These are phyloP conservation scores for Artemisia annua DNA, from an alignment of 129 eudicot species.

Conservation along the genomic window DNA sequence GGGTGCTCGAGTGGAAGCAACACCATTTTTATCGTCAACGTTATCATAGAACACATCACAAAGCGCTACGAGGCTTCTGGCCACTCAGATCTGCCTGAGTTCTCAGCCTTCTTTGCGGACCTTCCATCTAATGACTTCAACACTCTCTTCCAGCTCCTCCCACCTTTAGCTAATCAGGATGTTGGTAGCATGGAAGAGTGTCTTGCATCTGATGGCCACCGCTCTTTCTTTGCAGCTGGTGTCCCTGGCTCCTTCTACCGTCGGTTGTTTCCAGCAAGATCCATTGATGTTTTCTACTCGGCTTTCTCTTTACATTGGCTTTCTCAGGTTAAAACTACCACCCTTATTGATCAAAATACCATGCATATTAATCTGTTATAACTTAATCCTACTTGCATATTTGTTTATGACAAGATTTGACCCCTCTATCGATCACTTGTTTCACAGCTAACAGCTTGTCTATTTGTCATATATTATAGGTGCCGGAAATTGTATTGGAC, in stretches of 20 bases:
- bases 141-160: slow-evolving; percentile 90
- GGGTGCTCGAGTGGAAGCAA: slow-evolving; percentile 93
- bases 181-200: slow-evolving; percentile 90
- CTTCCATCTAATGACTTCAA: slow-evolving; percentile 96
- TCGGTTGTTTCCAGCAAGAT: slow-evolving; percentile 68
- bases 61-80: slow-evolving; percentile 63
- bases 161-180: slow-evolving; percentile 49
- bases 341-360: no score
- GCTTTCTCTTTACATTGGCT: slow-evolving; percentile 95
- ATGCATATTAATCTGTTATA: no score
- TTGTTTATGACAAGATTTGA: no score
- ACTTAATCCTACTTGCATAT: no score
- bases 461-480: slow-evolving; percentile 32
- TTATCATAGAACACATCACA: slow-evolving; percentile 69
- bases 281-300: slow-evolving; percentile 76
- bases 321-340: slow-evolving; percentile 56
- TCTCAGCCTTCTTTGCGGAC: slow-evolving; percentile 87
- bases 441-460: no score
- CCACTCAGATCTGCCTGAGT: slow-evolving; percentile 56
- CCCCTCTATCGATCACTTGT: no score
- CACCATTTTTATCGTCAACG: slow-evolving; percentile 74
- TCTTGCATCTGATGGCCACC: slow-evolving; percentile 66
- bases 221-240: slow-evolving; percentile 77
- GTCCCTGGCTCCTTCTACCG: slow-evolving; percentile 90
- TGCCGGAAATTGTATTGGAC: slow-evolving; percentile 75